A percentile compares a stretch with the other conserved stretches of the same genome.
phyloP scores from a whole-genome alignment of 768 basidiomycete species.

The Leucosporidium creatinivorum region DNA sequence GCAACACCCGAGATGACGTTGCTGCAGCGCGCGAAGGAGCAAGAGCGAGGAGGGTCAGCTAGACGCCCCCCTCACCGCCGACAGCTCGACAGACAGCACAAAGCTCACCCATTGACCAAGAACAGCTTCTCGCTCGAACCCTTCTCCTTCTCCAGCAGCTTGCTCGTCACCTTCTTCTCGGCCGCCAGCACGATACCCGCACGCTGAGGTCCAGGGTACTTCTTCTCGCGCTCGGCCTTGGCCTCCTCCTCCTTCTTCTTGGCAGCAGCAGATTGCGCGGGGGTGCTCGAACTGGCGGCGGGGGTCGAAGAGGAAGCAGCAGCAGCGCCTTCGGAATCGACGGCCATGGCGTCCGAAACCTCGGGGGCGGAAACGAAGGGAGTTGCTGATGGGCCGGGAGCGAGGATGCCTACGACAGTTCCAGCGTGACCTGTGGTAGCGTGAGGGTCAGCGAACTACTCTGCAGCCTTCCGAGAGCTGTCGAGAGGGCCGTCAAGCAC shows the following conservation, averaged over 20 bases:
- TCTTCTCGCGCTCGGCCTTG: conserved; percentile 27
- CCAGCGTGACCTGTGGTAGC: conserved; percentile 35
- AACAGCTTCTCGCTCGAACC: conserved; percentile 99
- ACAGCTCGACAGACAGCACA: conserved; percentile 21
- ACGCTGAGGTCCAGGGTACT: conserved; percentile 42
- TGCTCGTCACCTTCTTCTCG: conserved; percentile 97
- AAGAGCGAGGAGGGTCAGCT: not conserved
- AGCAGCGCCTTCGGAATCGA: conserved; percentile 19
- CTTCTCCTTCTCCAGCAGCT: conserved; percentile 88
- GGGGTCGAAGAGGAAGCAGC: conserved; percentile 12
- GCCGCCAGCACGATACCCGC: conserved; percentile 87
- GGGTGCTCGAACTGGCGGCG: not conserved
- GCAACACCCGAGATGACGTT: conserved; percentile 94
- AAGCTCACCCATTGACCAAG: conserved; percentile 62
- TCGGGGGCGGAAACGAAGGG: conserved; percentile 26
- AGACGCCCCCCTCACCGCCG: not conserved
- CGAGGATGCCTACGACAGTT: conserved; percentile 80
- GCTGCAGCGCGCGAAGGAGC: conserved; percentile 46
- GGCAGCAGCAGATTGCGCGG: conserved; percentile 14
- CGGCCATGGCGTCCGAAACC: conserved; percentile 26
- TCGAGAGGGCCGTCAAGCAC: not conserved
- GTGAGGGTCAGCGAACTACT: not conserved
- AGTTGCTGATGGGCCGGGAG: conserved; percentile 42
- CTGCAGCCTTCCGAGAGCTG: not conserved
- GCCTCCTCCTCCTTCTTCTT: conserved; percentile 34